phyloP scores from a whole-genome alignment of 148 eudicot species.

The Vaccinium corymbosum region DNA sequence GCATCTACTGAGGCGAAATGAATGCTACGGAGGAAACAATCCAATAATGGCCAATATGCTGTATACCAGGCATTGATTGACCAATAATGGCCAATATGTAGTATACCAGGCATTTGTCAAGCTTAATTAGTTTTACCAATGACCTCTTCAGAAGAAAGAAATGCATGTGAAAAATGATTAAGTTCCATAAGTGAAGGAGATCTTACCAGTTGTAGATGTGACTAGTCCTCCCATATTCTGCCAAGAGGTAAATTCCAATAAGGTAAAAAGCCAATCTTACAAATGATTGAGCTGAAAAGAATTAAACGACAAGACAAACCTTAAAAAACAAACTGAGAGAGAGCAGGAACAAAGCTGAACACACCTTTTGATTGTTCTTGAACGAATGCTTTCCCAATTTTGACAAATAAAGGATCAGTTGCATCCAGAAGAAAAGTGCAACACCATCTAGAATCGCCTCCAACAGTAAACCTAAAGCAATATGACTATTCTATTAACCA shows the following conservation, averaged over 20 bases:
- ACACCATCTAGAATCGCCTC: constrained; percentile 45
- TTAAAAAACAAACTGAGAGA: background rate
- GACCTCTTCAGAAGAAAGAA: background rate
- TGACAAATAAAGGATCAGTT: constrained; percentile 49
- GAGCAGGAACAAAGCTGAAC: background rate
- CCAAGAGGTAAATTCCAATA: constrained; percentile 17
- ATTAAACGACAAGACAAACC: background rate
- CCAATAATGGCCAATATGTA: too few species aligned
- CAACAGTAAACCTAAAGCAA: constrained; percentile 42
- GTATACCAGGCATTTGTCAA: background rate
- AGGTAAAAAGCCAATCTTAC: constrained; percentile 4
- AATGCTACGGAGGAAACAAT: background rate
- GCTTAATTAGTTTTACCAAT: too few species aligned
- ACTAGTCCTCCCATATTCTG: constrained; percentile 49
- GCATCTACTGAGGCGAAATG: background rate
- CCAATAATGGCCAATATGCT: too few species aligned
- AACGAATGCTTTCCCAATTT: constrained; percentile 47
- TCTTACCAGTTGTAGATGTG: constrained; percentile 51
- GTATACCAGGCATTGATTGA: too few species aligned
- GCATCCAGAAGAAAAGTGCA: constrained; percentile 58
- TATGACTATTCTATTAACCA: background rate
- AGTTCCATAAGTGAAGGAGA: too few species aligned
- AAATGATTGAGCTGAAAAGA: background rate
- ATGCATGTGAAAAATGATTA: background rate
- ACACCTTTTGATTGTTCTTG: constrained; percentile 41